Evolutionary conservation across 2,329 filamentous ascomycete species (phyloP).

Genomic region (Claviceps sp.): DNA sequence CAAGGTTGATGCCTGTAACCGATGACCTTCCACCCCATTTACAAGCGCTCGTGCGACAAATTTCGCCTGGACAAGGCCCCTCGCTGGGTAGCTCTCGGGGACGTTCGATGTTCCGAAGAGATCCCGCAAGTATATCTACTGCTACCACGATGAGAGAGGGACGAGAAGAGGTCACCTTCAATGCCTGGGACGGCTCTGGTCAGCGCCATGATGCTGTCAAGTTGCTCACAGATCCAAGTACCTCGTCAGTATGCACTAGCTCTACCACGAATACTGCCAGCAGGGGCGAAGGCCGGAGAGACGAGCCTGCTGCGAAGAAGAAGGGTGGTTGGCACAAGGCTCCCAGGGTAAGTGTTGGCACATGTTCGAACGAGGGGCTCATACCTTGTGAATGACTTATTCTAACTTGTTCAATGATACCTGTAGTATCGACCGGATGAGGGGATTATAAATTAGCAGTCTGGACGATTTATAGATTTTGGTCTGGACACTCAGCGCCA

Average conservation of each 20-base stretch:
- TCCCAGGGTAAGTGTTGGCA: slow-evolving; percentile 3
- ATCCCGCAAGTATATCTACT: slow-evolving; percentile 14
- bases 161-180: slow-evolving; percentile 10
- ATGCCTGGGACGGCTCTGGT: slow-evolving; percentile 20
- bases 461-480: slow-evolving; percentile 7
- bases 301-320: background rate
- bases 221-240: slow-evolving; percentile 9
- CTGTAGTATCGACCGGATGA: background rate
- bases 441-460: background rate
- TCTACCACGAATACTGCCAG: background rate
- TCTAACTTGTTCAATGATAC: background rate
- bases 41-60: background rate
- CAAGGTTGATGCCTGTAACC: background rate
- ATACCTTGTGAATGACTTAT: background rate
- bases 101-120: background rate
- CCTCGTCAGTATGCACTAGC: slow-evolving; percentile 5
- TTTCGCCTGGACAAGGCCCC: background rate
- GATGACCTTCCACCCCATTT: slow-evolving; percentile 1
- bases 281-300: background rate
- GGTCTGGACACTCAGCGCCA: slow-evolving; percentile 9
- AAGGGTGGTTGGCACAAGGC: slow-evolving; percentile 14
- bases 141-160: slow-evolving; percentile 16
- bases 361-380: background rate
- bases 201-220: slow-evolving; percentile 12
- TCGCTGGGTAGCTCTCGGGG: background rate